A percentile compares a stretch with the other conserved stretches of the same genome.
These are phyloP conservation scores for Trichoderma erinaceum DNA, from an alignment of 495 filamentous ascomycete species.

Conservation along the genomic window DNA sequence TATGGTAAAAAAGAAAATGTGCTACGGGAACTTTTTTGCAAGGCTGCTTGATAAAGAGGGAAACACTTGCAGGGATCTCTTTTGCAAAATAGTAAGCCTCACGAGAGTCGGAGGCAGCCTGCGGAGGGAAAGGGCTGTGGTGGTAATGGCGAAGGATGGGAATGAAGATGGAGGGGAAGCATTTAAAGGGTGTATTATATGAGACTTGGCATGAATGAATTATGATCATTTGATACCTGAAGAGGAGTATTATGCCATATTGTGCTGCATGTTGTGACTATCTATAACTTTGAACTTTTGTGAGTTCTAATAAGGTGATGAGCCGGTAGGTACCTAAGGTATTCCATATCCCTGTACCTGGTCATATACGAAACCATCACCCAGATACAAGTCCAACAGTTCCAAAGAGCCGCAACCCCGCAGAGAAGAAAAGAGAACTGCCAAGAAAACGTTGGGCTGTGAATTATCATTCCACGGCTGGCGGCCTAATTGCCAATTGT, in stretches of 20 bases:
- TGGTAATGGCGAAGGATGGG: conserved; percentile 4
- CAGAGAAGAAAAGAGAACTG: too few species aligned
- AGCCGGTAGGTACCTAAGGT: too few species aligned
- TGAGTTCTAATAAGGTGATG: too few species aligned
- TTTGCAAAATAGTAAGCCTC: not conserved
- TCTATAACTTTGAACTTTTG: too few species aligned
- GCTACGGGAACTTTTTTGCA: not conserved
- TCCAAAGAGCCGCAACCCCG: too few species aligned
- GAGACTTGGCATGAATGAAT: conserved; percentile 8
- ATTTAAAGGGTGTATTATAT: conserved; percentile 12
- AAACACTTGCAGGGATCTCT: not conserved
- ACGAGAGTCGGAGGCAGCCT: conserved; percentile 4
- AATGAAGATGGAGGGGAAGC: not conserved
- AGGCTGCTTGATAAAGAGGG: not conserved
- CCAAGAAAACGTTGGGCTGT: too few species aligned
- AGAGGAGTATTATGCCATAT: not conserved
- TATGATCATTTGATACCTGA: conserved; percentile 7
- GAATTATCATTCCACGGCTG: too few species aligned
- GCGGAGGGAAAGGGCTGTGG: not conserved
- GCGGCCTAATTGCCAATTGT: too few species aligned
- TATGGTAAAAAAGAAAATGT: not conserved
- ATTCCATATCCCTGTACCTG: too few species aligned
- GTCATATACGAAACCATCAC: too few species aligned
- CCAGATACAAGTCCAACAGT: too few species aligned
- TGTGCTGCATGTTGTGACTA: not conserved